These are phyloP conservation scores for Fusarium buxicola DNA, from an alignment of 2,329 filamentous ascomycete species.

Conservation along the genomic window DNA sequence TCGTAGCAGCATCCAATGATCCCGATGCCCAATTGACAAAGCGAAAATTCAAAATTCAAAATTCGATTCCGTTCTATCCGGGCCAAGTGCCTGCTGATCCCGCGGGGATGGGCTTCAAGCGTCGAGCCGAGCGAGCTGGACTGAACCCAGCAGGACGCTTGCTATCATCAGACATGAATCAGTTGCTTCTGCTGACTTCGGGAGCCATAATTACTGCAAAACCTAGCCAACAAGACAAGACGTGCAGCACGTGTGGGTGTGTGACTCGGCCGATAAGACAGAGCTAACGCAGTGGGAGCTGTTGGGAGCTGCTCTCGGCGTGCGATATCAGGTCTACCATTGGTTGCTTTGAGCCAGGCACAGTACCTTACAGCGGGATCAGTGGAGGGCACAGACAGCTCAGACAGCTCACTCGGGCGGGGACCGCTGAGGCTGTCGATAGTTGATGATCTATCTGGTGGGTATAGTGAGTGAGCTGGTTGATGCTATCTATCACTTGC, in stretches of 20 bases:
- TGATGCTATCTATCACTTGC: background rate
- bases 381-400: slow-evolving; percentile 33
- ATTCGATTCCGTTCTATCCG: slow-evolving; percentile 19
- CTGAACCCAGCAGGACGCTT: slow-evolving; percentile 11
- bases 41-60: background rate
- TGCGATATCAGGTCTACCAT: slow-evolving; percentile 12
- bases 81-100: background rate
- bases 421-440: slow-evolving; percentile 3
- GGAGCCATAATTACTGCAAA: too few species aligned
- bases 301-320: slow-evolving; percentile 4
- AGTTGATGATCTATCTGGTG: slow-evolving; percentile 11
- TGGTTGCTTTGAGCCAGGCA: slow-evolving; percentile 33
- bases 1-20: slow-evolving; percentile 1
- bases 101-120: background rate
- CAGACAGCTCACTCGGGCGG: slow-evolving; percentile 1
- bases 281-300: slow-evolving; percentile 32
- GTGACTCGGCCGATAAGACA: slow-evolving; percentile 25
- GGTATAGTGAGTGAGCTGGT: background rate
- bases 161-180: slow-evolving; percentile 5
- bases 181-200: background rate
- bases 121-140: slow-evolving; percentile 12
- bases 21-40: background rate
- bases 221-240: slow-evolving; percentile 7
- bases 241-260: slow-evolving; percentile 24
- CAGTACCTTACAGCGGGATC: slow-evolving; percentile 39